A percentile compares a stretch with the other conserved stretches of the same genome.
phyloP scores from a whole-genome alignment of 495 filamentous ascomycete species.

The Neurospora sp. region DNA sequence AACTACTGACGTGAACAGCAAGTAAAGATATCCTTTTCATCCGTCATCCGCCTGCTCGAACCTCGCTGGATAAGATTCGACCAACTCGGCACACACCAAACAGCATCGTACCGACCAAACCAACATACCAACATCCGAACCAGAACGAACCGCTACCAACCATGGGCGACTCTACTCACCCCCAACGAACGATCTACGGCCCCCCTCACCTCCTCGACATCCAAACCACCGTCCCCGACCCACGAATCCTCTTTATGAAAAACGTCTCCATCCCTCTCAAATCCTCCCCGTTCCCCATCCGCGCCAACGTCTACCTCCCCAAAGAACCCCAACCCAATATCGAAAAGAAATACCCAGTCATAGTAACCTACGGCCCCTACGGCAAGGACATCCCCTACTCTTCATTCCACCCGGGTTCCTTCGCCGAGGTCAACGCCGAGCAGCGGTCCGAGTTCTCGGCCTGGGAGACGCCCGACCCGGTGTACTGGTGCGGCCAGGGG shows the following conservation, averaged over 20 bases:
- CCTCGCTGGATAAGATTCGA: neutral
- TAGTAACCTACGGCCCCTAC: constrained; percentile 53
- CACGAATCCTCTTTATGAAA: constrained; percentile 11
- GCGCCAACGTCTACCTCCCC: constrained; percentile 22
- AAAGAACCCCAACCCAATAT: constrained; percentile 29
- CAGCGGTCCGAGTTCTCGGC: constrained; percentile 43
- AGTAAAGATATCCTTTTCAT: neutral
- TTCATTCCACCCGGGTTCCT: constrained; percentile 35
- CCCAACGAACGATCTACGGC: neutral
- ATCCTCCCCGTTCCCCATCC: constrained; percentile 15
- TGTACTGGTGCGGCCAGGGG: constrained; percentile 50
- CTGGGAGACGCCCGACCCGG: constrained; percentile 57
- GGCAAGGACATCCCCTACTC: constrained; percentile 51
- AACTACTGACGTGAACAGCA: neutral
- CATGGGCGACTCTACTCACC: neutral
- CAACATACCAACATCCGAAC: neutral
- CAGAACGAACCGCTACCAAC: neutral
- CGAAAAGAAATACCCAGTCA: constrained; percentile 25
- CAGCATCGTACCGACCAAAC: neutral
- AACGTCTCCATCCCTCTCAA: constrained; percentile 23
- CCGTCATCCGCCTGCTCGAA: neutral
- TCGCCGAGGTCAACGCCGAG: constrained; percentile 36
- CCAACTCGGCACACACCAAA: neutral
- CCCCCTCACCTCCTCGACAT: neutral
- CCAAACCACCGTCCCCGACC: constrained; percentile 3